Evolutionary conservation across 768 basidiomycete genomes (phyloP), one percentile per base, ranked within the genome.

Genomic region (Mycena vitilis): DNA sequence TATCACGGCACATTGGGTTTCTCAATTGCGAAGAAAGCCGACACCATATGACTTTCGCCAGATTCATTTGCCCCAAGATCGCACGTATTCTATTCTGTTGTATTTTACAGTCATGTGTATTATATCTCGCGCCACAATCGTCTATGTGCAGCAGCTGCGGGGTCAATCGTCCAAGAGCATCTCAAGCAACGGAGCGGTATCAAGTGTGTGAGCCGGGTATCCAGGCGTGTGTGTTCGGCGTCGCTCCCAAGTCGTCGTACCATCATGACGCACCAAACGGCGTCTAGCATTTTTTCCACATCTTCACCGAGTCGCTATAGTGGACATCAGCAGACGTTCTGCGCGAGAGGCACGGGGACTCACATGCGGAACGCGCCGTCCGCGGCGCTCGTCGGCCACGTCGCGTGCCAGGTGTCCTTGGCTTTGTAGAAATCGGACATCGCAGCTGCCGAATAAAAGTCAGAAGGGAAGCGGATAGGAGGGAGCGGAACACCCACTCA

Each of bases 281-380:
- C 40, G 16, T 42, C 40, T 51, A 76, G 60, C 84, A 84, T 57
- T 79, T 71, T 72, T 82, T 75, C 84, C 84, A 86, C 85, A 86
- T 86, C 78, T 85, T 85, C 42, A 86, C 82, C 59, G 78, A 82
- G 65, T 85, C 84, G 54, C 84, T 85, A 40, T 40, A 4, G 11
- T n/a, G 13, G 9, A 12, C 52, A 61, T 25, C 51, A 71, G 44
- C 42, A 12, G 18, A 36, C 15, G 42, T 15, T 34, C 20, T 34
- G 2, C 40, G 60, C 49, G 49, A 71, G 58, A 6, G 23, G 61
- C 48, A 65, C 58, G 42, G 65, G 55, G 22, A 81, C 89, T 71
- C 71, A 92, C 91, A 95, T 86, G 63, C 90, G 86, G 70, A 95
- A 89, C 15, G 92, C 87, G 34, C 89, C 81, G 53, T 89, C 87